Conservation (phyloP, 2,329 filamentous ascomycete genomes). For the Cladosporium sp. region DNA sequence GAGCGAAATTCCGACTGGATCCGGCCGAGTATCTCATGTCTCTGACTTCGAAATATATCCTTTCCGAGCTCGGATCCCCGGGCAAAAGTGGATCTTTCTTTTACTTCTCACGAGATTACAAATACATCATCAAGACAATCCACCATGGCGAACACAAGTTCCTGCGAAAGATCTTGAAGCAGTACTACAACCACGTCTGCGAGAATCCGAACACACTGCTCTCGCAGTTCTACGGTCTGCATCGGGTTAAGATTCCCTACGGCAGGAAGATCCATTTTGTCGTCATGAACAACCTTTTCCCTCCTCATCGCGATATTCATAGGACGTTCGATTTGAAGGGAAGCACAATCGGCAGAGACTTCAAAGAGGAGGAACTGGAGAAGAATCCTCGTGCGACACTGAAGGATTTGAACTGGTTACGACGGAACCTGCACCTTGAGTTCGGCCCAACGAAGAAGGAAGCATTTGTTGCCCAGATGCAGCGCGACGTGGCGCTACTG, state of each 20-base stretch:
- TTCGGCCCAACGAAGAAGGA: constrained; percentile 86
- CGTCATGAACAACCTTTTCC: constrained; percentile 99
- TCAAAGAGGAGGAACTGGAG: constrained; percentile 81
- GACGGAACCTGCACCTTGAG: constrained; percentile 80
- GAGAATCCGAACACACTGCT: constrained; percentile 95
- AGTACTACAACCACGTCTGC: constrained; percentile 91
- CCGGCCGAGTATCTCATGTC: constrained; percentile 98
- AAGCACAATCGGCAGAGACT: constrained; percentile 90
- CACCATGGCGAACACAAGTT: constrained; percentile 94
- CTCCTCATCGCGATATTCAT: constrained; percentile 95
- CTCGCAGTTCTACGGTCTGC: constrained; percentile 95
- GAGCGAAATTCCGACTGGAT: constrained; percentile 83
- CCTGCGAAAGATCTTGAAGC: constrained; percentile 76
- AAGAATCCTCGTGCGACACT: constrained; percentile 89
- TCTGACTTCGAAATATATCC: constrained; percentile 95
- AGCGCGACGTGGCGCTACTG: constrained; percentile 80
- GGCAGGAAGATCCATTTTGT: constrained; percentile 99
- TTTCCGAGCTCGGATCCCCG: constrained; percentile 93
- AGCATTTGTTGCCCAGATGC: constrained; percentile 84
- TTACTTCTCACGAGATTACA: constrained; percentile 99
- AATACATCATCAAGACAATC: constrained; percentile 99
- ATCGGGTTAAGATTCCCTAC: constrained; percentile 97
- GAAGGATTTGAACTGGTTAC: constrained; percentile 96
- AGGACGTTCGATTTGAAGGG: constrained; percentile 96
- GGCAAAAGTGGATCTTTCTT: constrained; percentile 99